A percentile compares a stretch with the other conserved stretches of the same genome.
Evolutionary conservation across 768 basidiomycete genomes (phyloP).

Genomic region (Stropharia rugosoannulata): DNA sequence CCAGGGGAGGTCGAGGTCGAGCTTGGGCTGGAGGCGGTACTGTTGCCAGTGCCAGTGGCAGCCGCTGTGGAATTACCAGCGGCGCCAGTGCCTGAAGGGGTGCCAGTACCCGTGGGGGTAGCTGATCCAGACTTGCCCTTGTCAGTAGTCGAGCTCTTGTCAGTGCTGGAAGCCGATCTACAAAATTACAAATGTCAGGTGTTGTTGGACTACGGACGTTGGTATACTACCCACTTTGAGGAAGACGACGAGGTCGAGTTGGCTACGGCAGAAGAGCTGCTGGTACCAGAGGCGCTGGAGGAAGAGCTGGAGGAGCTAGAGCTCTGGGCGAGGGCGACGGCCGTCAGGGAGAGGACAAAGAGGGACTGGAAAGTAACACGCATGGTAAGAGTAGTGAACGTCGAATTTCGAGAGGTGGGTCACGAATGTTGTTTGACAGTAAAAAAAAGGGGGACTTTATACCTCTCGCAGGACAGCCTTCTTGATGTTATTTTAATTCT

Average conservation of each 20-base stretch:
- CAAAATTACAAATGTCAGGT: background rate
- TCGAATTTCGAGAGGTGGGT: background rate
- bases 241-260: background rate
- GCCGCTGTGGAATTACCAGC: background rate
- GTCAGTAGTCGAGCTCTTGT: no score
- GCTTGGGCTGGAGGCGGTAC: background rate
- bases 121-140: background rate
- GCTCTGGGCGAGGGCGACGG: constrained; percentile 4
- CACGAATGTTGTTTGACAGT: background rate
- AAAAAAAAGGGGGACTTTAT: background rate
- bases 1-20: background rate
- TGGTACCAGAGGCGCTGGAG: background rate
- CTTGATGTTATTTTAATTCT: background rate
- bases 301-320: background rate
- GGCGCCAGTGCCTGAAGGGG: background rate
- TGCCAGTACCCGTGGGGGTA: background rate
- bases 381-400: constrained; percentile 4
- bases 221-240: background rate
- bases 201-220: background rate
- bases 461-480: no score
- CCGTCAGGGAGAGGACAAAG: constrained; percentile 5
- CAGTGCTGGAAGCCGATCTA: background rate
- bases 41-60: background rate
- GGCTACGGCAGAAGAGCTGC: constrained; percentile 11
- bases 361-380: constrained; percentile 5